These are phyloP conservation scores for Colletotrichum tanaceti DNA, from an alignment of 2,329 filamentous ascomycete species.

Conservation along the genomic window DNA sequence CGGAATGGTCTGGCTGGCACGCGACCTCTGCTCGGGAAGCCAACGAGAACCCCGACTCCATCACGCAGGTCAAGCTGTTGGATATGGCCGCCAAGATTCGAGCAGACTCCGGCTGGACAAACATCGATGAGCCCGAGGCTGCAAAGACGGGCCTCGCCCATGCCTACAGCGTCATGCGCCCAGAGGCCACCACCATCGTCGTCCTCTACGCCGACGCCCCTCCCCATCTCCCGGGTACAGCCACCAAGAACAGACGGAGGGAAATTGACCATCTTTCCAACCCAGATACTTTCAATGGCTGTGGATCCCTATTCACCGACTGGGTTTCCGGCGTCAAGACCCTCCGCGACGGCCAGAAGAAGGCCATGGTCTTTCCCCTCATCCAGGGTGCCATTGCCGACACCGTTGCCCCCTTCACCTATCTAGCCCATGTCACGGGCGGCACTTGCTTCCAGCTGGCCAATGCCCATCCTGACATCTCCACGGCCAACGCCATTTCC, in stretches of 20 bases:
- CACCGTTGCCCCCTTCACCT: slow-evolving; percentile 52
- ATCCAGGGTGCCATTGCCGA: slow-evolving; percentile 45
- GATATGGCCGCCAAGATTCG: slow-evolving; percentile 50
- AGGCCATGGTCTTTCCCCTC: slow-evolving; percentile 58
- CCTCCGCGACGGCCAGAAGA: slow-evolving; percentile 51
- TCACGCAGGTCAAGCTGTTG: slow-evolving; percentile 51
- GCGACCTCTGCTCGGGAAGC: slow-evolving; percentile 36
- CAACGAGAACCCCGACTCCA: slow-evolving; percentile 35
- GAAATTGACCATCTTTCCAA: slow-evolving; percentile 31
- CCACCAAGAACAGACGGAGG: not conserved
- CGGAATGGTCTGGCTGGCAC: slow-evolving; percentile 64
- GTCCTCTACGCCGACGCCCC: slow-evolving; percentile 61
- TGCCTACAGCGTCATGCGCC: slow-evolving; percentile 60
- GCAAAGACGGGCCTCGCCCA: slow-evolving; percentile 60
- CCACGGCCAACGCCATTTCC: slow-evolving; percentile 48
- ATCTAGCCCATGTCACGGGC: slow-evolving; percentile 55
- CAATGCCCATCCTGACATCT: slow-evolving; percentile 38
- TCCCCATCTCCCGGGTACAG: slow-evolving; percentile 53
- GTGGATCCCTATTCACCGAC: slow-evolving; percentile 54
- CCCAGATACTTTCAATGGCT: slow-evolving; percentile 45
- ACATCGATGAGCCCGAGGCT: slow-evolving; percentile 59
- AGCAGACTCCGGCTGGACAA: slow-evolving; percentile 47
- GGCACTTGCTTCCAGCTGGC: slow-evolving; percentile 54
- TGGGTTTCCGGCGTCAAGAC: slow-evolving; percentile 55
- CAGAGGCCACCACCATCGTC: slow-evolving; percentile 61